Conservation (phyloP, 2,329 filamentous ascomycete genomes). For the Laburnicola sp. region DNA sequence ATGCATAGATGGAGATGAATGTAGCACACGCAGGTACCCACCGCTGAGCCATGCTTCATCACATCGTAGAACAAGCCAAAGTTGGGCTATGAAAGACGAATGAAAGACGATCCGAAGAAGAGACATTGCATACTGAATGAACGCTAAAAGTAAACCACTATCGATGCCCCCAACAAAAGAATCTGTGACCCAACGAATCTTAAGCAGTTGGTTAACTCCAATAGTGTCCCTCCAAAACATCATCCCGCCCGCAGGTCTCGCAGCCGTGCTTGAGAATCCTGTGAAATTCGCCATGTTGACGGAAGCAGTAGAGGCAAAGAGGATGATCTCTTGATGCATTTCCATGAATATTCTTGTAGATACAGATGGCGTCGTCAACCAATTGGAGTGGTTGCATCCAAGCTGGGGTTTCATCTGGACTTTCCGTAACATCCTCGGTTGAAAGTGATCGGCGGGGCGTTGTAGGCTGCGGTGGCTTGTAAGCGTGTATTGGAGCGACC, state of each 20-base stretch:
- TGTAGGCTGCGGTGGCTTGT: neutral
- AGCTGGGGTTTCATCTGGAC: constrained; percentile 21
- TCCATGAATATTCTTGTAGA: constrained; percentile 32
- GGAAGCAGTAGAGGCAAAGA: constrained; percentile 36
- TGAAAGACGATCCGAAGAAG: neutral
- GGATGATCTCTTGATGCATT: constrained; percentile 24
- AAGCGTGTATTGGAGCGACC: constrained; percentile 2
- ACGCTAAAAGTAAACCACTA: neutral
- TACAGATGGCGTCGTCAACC: constrained; percentile 29
- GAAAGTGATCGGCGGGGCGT: constrained; percentile 9
- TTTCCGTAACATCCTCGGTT: constrained; percentile 2
- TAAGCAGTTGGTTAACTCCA: constrained; percentile 27
- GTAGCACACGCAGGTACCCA: no score
- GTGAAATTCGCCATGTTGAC: constrained; percentile 28
- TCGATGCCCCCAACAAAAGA: neutral
- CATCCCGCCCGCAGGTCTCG: constrained; percentile 31
- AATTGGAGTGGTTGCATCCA: constrained; percentile 34
- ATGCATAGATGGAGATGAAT: no score
- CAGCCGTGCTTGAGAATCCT: constrained; percentile 28
- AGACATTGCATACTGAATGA: neutral
- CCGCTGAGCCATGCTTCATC: no score
- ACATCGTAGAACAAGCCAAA: no score
- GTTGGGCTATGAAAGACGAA: neutral
- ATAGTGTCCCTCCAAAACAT: constrained; percentile 34
- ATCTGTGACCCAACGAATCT: neutral